These are phyloP conservation scores for Oryza longistaminata DNA, from an alignment of 176 grass and related monocot species.

Conservation along the genomic window DNA sequence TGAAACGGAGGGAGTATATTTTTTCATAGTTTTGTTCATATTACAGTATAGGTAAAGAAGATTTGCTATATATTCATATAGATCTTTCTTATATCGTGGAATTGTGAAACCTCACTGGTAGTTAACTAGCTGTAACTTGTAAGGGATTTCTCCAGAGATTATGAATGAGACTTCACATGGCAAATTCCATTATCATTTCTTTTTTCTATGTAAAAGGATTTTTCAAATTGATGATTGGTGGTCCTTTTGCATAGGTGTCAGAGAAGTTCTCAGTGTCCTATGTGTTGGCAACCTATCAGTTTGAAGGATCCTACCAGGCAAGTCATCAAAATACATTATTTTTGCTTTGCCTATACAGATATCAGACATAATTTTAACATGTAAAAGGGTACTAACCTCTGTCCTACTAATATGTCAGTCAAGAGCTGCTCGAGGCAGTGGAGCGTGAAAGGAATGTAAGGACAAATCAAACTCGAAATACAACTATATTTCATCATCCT, in stretches of 20 bases:
- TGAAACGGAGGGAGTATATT: too few relatives aligned
- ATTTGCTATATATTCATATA: not conserved
- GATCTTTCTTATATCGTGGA: not conserved
- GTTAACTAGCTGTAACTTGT: not conserved
- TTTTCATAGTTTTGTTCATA: not conserved
- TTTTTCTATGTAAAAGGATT: constrained; percentile 30
- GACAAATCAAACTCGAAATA: constrained; percentile 58
- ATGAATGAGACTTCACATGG: not conserved
- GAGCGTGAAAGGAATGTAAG: constrained; percentile 68
- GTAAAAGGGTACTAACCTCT: constrained; percentile 26
- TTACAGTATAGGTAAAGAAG: not conserved
- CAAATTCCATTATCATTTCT: not conserved
- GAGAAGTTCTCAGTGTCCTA: constrained; percentile 95
- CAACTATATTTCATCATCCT: constrained; percentile 79
- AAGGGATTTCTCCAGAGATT: constrained; percentile 1
- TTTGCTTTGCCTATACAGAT: constrained; percentile 29
- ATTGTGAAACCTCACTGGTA: not conserved
- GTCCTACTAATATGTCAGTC: constrained; percentile 48
- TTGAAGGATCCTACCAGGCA: constrained; percentile 92
- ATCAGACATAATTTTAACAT: constrained; percentile 1
- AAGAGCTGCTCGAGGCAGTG: constrained; percentile 79
- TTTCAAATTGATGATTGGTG: constrained; percentile 24
- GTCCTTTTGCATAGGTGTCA: constrained; percentile 66
- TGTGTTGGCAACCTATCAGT: constrained; percentile 86
- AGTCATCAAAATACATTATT: constrained; percentile 22